A percentile compares a stretch with the other conserved stretches of the same genome.
Conservation (phyloP, 257 asterid genomes). For the Capsicum rhomboideum region DNA sequence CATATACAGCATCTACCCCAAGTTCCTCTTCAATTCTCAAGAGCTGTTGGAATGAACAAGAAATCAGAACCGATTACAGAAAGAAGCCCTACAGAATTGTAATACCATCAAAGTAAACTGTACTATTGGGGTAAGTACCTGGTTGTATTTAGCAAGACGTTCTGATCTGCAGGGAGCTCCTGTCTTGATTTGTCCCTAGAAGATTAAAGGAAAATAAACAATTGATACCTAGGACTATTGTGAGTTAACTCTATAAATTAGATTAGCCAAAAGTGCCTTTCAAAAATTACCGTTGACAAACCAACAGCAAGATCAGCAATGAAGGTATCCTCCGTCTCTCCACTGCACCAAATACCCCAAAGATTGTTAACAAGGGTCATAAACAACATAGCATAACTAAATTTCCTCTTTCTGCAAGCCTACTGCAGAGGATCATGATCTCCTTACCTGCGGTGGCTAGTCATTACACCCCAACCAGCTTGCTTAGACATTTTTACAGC, state of each 20-base stretch:
- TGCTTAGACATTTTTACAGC: slow-evolving; percentile 94
- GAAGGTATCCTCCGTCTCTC: slow-evolving; percentile 97
- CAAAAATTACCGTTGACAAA: slow-evolving; percentile 64
- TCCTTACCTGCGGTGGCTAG: slow-evolving; percentile 91
- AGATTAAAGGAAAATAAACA: background rate
- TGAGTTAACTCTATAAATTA: background rate
- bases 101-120: background rate
- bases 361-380: background rate
- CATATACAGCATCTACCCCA: slow-evolving; percentile 87
- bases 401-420: background rate
- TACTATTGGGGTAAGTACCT: slow-evolving; percentile 27
- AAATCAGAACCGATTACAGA: background rate
- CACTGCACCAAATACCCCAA: slow-evolving; percentile 41
- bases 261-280: background rate
- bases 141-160: slow-evolving; percentile 98
- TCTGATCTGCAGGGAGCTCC: slow-evolving; percentile 99
- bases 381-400: background rate
- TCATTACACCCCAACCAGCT: slow-evolving; percentile 99
- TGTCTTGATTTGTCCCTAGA: slow-evolving; percentile 91
- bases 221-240: background rate
- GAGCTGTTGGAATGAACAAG: slow-evolving; percentile 30
- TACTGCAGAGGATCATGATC: background rate
- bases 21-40: slow-evolving; percentile 96
- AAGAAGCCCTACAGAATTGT: background rate
- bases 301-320: slow-evolving; percentile 98